phyloP scores from a whole-genome alignment of 768 basidiomycete species.

The Omphalotus guepiniiformis region DNA sequence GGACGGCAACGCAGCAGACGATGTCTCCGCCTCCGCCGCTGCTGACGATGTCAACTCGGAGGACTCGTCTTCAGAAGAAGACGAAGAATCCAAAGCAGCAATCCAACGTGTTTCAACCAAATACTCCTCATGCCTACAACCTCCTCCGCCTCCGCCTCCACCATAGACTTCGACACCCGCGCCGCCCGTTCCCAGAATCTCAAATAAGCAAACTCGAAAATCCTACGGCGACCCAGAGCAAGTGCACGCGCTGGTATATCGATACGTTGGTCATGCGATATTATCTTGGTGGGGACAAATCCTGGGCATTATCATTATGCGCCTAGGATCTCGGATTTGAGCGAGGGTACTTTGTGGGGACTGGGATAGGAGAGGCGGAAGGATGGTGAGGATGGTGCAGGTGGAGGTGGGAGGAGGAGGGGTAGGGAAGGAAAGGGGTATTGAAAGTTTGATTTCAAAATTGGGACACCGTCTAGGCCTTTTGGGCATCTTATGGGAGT shows the following conservation, averaged over 20 bases:
- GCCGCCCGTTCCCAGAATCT: constrained; percentile 68
- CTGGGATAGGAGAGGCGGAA: too few species aligned
- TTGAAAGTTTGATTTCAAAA: constrained; percentile 81
- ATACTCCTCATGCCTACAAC: too few species aligned
- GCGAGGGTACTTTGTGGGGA: background rate
- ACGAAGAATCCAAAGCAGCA: constrained; percentile 68
- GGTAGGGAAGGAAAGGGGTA: constrained; percentile 49
- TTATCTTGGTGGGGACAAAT: constrained; percentile 97
- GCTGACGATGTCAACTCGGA: too few species aligned
- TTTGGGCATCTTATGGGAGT: constrained; percentile 99
- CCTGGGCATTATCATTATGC: constrained; percentile 99
- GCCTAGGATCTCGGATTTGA: constrained; percentile 88
- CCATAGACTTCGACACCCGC: constrained; percentile 75
- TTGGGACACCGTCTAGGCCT: constrained; percentile 87
- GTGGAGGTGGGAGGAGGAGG: background rate
- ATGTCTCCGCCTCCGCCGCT: too few species aligned
- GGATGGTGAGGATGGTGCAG: too few species aligned
- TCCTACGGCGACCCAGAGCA: constrained; percentile 64
- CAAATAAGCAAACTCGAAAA: constrained; percentile 86
- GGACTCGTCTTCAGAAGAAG: too few species aligned
- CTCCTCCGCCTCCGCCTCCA: too few species aligned
- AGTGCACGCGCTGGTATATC: constrained; percentile 67
- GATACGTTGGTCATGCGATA: constrained; percentile 97
- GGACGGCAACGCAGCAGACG: constrained; percentile 41
- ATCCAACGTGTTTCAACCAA: constrained; percentile 81